phyloP scores from a whole-genome alignment of 208 protist species.

The Leishmania lainsoni region DNA sequence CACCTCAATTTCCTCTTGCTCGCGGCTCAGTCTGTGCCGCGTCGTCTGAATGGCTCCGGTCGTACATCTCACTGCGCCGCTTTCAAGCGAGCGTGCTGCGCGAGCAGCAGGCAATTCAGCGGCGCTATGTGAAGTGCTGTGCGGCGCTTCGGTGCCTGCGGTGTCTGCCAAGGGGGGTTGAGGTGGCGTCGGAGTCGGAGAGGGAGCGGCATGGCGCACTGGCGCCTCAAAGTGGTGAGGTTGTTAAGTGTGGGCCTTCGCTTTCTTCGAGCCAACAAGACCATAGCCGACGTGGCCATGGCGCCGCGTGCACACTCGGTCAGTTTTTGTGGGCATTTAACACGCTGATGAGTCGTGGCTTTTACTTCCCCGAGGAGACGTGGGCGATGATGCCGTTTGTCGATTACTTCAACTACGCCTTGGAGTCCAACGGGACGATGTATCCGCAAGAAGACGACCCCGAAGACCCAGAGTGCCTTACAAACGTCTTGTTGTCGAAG shows the following conservation, averaged over 20 bases:
- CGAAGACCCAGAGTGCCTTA: conserved; percentile 18
- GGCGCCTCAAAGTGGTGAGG: not conserved
- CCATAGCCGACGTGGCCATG: not conserved
- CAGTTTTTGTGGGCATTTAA: conserved; percentile 89
- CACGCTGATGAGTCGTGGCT: conserved; percentile 87
- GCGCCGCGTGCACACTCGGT: conserved; percentile 32
- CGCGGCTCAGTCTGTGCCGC: not conserved
- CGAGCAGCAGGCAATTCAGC: conserved; percentile 48
- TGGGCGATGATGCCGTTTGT: conserved; percentile 92
- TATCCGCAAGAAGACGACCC: conserved; percentile 21
- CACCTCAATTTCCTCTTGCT: conserved; percentile 5
- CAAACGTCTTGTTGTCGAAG: conserved; percentile 3
- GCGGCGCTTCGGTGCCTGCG: conserved; percentile 39
- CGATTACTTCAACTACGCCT: conserved; percentile 93
- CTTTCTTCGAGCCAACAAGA: not conserved
- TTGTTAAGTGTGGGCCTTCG: not conserved
- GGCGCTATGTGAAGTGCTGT: conserved; percentile 45
- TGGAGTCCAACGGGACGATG: conserved; percentile 75
- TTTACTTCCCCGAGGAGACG: conserved; percentile 77
- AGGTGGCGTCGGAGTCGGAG: not conserved
- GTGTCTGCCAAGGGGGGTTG: conserved; percentile 14
- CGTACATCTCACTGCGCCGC: conserved; percentile 45
- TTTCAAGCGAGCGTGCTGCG: conserved; percentile 39
- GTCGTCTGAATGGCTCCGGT: conserved; percentile 15
- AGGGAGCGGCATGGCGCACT: not conserved